Evolutionary conservation across 108 stramenopile species (phyloP), one percentile per base, ranked within the genome.

Genomic region (Mayamaea pseudoterrestris): DNA sequence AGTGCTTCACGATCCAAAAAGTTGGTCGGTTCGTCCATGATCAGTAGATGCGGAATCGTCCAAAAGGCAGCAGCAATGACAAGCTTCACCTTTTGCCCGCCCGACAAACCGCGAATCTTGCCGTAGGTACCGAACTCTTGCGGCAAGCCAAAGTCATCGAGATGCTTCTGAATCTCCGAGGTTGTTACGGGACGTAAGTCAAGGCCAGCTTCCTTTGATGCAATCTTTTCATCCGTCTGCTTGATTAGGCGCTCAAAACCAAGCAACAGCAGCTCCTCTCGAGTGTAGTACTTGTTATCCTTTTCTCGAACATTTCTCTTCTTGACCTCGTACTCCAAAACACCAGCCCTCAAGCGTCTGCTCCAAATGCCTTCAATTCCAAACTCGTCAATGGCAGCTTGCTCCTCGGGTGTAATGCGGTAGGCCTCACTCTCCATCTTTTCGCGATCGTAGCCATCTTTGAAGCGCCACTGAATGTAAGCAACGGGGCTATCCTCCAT

Each of bases 11-110:
- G 71, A 72, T 98, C 97, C 36, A 98, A 80, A 66, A 87, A 98
- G 80, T 98, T 98, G 34, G 97, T 98, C n/a, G 97, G 97, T 73
- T 98, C 97, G 58, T 98, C 97, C 58, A 76, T 35, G 18, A 98
- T 88, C 27, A 98, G 68, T 39, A 98, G 62, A 68, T 98, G 97
- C 9, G 97, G 97, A 41, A 76, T 74, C 52, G 93, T 96, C 97
- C 97, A 98, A 75, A 95, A 93, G 24, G 93, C 94, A n/a, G 97
- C 94, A 5, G 93, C 97, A 57, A 98, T 55, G 6, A 98, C 97
- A 36, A 98, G 74, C 73, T 98, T 98, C 20, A 98, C 94, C 73
- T 98, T 98, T 53, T 98, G 97, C 16, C 97, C 97, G 18, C 97
- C 97, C 9, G 80, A 83, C 31, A 98, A 53, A 24, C 93, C 94